These are phyloP conservation scores for Dentipellis fragilis DNA, from an alignment of 768 basidiomycete genomes.

Conservation along the genomic window DNA sequence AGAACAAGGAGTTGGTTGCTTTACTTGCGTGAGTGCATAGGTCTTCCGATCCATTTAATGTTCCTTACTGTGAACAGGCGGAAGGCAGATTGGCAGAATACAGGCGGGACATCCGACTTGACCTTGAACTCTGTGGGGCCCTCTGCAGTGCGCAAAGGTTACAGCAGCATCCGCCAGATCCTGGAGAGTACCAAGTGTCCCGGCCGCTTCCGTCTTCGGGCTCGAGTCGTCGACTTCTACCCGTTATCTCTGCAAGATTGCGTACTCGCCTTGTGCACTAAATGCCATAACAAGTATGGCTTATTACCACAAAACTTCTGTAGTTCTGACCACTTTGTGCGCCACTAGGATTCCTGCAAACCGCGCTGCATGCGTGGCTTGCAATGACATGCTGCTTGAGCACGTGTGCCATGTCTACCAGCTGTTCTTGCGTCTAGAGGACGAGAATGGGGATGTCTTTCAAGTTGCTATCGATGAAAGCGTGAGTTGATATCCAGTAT, in stretches of 20 bases:
- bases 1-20: slow-evolving; percentile 5
- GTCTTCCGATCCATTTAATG: background rate
- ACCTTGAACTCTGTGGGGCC: no score
- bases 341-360: slow-evolving; percentile 3
- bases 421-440: slow-evolving; percentile 10
- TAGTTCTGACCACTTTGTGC: background rate
- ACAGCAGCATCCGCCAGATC: slow-evolving; percentile 8
- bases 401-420: slow-evolving; percentile 1
- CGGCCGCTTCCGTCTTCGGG: slow-evolving; percentile 8
- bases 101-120: no score
- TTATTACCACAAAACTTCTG: background rate
- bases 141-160: background rate
- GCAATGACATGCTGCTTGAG: slow-evolving; percentile 1
- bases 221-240: slow-evolving; percentile 9
- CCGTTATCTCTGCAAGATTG: slow-evolving; percentile 9
- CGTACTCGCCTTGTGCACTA: slow-evolving; percentile 4
- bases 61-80: slow-evolving; percentile 3
- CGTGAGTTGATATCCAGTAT: background rate
- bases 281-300: slow-evolving; percentile 7
- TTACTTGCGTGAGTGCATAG: slow-evolving; percentile 5
- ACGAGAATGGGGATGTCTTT: slow-evolving; percentile 3
- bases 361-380: background rate
- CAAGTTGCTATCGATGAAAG: slow-evolving; percentile 9
- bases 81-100: background rate
- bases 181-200: background rate